Evolutionary conservation across 1,284 basidiomycete species (phyloP), one percentile per base, ranked within the genome.

Genomic region (Cryptococcus wingfieldii): DNA sequence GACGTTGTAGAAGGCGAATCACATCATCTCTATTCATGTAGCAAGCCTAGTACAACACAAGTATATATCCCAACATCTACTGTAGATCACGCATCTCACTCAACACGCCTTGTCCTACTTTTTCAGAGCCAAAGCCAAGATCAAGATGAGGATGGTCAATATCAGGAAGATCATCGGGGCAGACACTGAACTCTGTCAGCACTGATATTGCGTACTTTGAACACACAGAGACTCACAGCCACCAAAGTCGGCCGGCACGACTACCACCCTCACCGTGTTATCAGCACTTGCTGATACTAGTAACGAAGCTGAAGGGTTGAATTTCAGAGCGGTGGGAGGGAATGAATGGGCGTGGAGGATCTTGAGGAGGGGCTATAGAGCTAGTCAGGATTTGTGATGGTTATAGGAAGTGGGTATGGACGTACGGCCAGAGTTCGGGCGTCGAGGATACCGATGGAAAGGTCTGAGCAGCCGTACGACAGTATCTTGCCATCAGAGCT

Each of bases 281-380:
- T 98, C 95, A 5, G 90, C 89, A 67, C 91, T 92, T 4, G 89
- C 93, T 5, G 90, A 92, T 23, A 93, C 83, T n/a, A 98, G 82
- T n/a, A 94, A 65, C 18, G 81, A 84, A 14, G 87, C 87, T 5
- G 84, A 80, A 0, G 91, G 88, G 71, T 88, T 94, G 80, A 98
- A 98, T 55, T 83, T 83, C 54, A 98, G 77, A 1, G 88, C 86
- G 0, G 95, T 98, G 1, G 91, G 85, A 3, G 96, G 91, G 74
- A 98, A 95, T 61, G 93, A 90, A 75, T 98, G 96, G 0, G 94
- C 89, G 73, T 91, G 89, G 48, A 97, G 80, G 58, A 98, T 94
- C 37, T 86, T 86, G 37, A 91, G 78, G 9, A 94, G 76, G 0
- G 93, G 91, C 91, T 96, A 63, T 10, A 28, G 7, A 46, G 6